Base-by-base conservation (phyloP, 2,329 filamentous ascomycete species). In the Ceratocystis cubensis region DNA sequence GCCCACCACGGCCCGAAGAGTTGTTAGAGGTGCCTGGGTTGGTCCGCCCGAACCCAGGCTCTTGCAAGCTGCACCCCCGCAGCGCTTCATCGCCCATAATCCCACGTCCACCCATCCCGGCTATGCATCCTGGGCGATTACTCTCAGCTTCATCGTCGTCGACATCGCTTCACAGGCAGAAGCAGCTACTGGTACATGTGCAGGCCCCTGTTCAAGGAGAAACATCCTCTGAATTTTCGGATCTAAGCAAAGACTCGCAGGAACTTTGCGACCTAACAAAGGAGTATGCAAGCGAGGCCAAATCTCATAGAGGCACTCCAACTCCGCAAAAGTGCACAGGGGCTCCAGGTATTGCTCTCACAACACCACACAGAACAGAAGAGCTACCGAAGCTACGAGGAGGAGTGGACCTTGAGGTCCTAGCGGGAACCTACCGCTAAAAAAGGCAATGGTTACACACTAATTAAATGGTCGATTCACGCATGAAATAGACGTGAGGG, bases 91-190 rank as follows among this genome's bases (percentile, higher is more conserved):
- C 62, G 7, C 66, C 66, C 8, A 67, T 65, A 25, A 44, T 67
- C 15, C 56, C 66, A n/a, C 56, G 57, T 2, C 44, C 66, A 20
- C 66, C 66, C 4, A 57, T 68, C n/a, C 66, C 66, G 20, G 63
- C 64, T 37, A 65, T 68, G 64, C 66, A 68, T 61, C 66, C 66
- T 13, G 66, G 66, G 2, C 64, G 66, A 22, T 48, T 50, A 6
- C 65, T 66, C 20, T 61, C 53, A 10, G 56, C 64, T n/a, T 57
- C 64, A 8, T 65, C 50, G 41, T 65, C 64, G 3, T 59, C 53
- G 17, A 45, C 53, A 22, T 63, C 45, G 17, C 45, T 53, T 22
- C 45, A 63, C 61, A 61, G 15, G 17, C 22, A 45, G 41, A 57
- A 59, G 15, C 64, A 65, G 50, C 37, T 25, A 8, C 20, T 20